These are phyloP conservation scores for Lactarius hatsudake DNA, from an alignment of 768 basidiomycete genomes.

Conservation along the genomic window DNA sequence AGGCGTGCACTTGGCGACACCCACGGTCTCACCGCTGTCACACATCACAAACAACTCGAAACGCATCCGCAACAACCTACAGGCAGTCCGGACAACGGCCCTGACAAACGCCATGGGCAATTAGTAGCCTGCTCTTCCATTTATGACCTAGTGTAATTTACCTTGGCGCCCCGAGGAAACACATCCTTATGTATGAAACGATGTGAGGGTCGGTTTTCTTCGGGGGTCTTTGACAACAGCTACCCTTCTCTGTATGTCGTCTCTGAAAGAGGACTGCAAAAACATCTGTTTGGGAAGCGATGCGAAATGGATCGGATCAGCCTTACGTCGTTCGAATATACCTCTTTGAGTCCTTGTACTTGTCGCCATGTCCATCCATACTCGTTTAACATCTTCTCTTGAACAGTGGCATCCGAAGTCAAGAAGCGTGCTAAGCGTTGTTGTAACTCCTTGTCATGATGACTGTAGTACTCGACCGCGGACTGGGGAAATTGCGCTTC, in stretches of 20 bases:
- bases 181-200: background rate
- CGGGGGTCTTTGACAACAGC: conserved; percentile 26
- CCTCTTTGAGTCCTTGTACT: conserved; percentile 20
- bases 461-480: conserved; percentile 18
- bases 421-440: conserved; percentile 25
- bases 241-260: conserved; percentile 20
- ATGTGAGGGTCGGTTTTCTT: conserved; percentile 20
- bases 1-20: background rate
- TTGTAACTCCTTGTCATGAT: conserved; percentile 25
- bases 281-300: background rate
- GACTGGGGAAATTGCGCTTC: conserved; percentile 21
- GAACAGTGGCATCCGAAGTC: conserved; percentile 19
- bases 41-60: conserved; percentile 6
- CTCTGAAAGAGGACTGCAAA: conserved; percentile 21
- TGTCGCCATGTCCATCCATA: conserved; percentile 23
- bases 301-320: conserved; percentile 14
- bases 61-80: conserved; percentile 4
- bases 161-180: background rate
- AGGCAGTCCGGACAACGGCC: background rate
- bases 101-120: background rate
- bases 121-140: background rate
- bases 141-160: background rate
- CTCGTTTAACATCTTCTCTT: conserved; percentile 23
- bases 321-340: conserved; percentile 20
- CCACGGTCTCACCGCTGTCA: conserved; percentile 3